Conservation (phyloP, 1,139 yeast genomes). For the Protomyces macrosporus region DNA sequence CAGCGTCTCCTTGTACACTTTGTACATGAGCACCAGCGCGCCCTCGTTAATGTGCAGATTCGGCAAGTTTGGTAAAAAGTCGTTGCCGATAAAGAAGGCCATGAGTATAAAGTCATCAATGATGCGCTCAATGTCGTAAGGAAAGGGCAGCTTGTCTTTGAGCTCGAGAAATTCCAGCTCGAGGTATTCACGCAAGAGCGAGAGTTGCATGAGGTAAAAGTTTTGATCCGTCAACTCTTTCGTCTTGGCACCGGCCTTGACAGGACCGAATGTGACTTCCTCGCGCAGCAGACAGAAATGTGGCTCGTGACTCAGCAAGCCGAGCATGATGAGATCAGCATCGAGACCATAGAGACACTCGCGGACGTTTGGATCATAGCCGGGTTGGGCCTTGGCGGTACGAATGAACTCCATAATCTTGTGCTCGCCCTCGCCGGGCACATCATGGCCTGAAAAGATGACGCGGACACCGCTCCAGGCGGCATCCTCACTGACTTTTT, state of each 20-base stretch:
- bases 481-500: constrained; percentile 77
- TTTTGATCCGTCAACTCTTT: constrained; percentile 63
- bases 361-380: constrained; percentile 78
- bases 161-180: constrained; percentile 77
- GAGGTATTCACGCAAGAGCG: constrained; percentile 83
- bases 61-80: constrained; percentile 96
- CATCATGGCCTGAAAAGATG: constrained; percentile 89
- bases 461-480: constrained; percentile 85
- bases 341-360: constrained; percentile 96
- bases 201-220: constrained; percentile 75
- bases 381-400: constrained; percentile 75
- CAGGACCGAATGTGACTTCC: constrained; percentile 80
- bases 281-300: constrained; percentile 92
- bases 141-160: constrained; percentile 54
- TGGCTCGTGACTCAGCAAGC: constrained; percentile 92
- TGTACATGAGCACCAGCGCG: constrained; percentile 84
- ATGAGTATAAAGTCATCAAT: constrained; percentile 89
- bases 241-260: constrained; percentile 45
- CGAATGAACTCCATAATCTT: constrained; percentile 76
- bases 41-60: constrained; percentile 90
- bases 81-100: constrained; percentile 94
- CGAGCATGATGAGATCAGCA: constrained; percentile 95
- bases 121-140: constrained; percentile 79
- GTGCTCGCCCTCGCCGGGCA: constrained; percentile 95
- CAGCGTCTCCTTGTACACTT: constrained; percentile 78